Evolutionary conservation across 331 rosid genomes (phyloP).

Genomic region (Quercus phellos): DNA sequence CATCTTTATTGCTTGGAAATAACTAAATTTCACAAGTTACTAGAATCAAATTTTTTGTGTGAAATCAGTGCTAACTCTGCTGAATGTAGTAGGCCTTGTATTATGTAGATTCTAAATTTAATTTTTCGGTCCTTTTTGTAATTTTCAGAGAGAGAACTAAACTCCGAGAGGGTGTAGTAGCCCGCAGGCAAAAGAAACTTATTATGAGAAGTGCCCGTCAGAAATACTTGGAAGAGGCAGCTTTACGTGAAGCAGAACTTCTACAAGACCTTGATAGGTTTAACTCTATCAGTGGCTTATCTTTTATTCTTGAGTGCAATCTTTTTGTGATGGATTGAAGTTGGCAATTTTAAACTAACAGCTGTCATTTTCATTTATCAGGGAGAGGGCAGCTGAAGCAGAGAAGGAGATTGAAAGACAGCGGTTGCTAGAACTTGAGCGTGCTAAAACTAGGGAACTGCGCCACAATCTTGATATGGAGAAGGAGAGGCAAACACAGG

Average conservation of each 20-base stretch:
- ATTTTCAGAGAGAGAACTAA: constrained; percentile 63
- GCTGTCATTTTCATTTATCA: constrained; percentile 28
- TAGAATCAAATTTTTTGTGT: neutral
- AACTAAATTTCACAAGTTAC: neutral
- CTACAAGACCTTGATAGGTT: constrained; percentile 89
- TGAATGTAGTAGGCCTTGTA: neutral
- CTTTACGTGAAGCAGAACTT: constrained; percentile 70
- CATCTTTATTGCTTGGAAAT: neutral
- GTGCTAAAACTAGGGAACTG: constrained; percentile 85
- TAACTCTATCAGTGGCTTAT: constrained; percentile 17
- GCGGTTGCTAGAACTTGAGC: constrained; percentile 72
- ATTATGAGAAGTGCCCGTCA: constrained; percentile 64
- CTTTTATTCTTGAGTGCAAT: constrained; percentile 15
- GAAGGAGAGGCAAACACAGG: constrained; percentile 95
- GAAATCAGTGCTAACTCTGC: neutral
- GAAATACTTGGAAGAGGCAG: constrained; percentile 68
- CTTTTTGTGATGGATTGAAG: constrained; percentile 6
- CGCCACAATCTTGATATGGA: constrained; percentile 88
- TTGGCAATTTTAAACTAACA: neutral
- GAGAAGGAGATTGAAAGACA: constrained; percentile 88
- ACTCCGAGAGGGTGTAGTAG: constrained; percentile 62
- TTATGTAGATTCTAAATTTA: neutral
- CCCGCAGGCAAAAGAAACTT: constrained; percentile 73
- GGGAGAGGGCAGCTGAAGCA: constrained; percentile 72
- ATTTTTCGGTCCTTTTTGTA: constrained; percentile 8